Conservation (phyloP, 78 protist species). For the Dictyostelium brefeldianum region DNA sequence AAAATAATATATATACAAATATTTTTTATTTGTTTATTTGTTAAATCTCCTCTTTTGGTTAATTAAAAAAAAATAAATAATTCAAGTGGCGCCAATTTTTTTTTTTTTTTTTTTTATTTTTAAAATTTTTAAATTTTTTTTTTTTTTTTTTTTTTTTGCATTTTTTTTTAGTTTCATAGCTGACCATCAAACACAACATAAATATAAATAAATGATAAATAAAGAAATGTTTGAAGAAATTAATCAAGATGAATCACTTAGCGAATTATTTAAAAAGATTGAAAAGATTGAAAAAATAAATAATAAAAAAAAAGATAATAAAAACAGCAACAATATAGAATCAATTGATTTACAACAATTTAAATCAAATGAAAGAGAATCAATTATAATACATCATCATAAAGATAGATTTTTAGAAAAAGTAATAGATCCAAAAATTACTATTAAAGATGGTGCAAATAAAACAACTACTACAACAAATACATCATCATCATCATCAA, state of each 20-base stretch:
- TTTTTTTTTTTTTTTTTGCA: no score
- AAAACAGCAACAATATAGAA: no score
- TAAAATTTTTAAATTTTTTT: no score
- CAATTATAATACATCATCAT: background rate
- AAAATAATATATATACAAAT: no score
- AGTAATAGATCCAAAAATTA: background rate
- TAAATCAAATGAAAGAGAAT: background rate
- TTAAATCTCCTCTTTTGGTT: no score
- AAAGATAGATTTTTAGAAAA: slow-evolving; percentile 26
- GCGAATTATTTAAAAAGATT: slow-evolving; percentile 14
- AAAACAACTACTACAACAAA: background rate
- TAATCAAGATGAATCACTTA: background rate
- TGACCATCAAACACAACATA: no score
- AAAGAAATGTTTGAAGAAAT: background rate
- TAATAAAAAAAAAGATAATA: background rate
- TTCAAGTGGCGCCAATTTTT: no score
- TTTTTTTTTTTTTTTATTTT: no score
- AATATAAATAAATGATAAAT: background rate
- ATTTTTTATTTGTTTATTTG: no score
- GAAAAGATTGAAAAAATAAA: background rate
- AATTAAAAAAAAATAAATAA: no score
- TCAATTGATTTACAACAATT: background rate
- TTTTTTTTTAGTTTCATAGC: no score
- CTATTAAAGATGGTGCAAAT: background rate
- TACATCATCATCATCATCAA: background rate